Percentiles rank a stretch among this genome's conserved stretches.
Conservation (phyloP, 139 green algal genomes). For the Volvox reticuliferus region DNA sequence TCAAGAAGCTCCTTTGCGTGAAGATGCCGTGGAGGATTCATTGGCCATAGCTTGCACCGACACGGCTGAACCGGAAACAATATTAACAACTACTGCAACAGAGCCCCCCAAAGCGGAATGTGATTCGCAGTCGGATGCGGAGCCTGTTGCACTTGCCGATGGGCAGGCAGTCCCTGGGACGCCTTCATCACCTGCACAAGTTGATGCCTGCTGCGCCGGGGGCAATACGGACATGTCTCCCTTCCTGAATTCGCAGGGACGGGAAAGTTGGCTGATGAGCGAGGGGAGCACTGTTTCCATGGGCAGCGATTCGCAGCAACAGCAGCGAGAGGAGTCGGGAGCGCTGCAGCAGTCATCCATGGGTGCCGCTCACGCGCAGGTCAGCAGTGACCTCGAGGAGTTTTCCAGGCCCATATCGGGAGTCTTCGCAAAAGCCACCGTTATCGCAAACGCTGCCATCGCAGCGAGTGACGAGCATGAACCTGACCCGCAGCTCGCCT, state of each 20-base stretch:
- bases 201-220: too few relatives aligned
- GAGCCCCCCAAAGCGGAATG: too few relatives aligned
- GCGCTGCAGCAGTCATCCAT: background rate
- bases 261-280: background rate
- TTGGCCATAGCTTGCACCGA: too few relatives aligned
- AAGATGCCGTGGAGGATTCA: too few relatives aligned
- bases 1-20: too few relatives aligned
- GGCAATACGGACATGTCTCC: too few relatives aligned
- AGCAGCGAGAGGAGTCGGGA: background rate
- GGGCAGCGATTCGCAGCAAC: background rate
- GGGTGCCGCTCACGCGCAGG: background rate
- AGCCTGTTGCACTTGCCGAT: background rate
- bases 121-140: background rate
- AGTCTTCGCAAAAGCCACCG: background rate
- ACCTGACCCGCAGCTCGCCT: too few relatives aligned
- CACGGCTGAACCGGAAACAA: too few relatives aligned
- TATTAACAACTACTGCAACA: too few relatives aligned
- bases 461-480: background rate
- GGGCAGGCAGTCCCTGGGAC: background rate
- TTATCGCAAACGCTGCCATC: background rate
- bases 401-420: background rate
- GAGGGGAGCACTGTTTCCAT: background rate
- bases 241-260: background rate
- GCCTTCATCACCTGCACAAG: too few relatives aligned
- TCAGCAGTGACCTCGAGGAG: background rate